Conservation (phyloP, 768 basidiomycete genomes). For the Tricholoma flavovirens region DNA sequence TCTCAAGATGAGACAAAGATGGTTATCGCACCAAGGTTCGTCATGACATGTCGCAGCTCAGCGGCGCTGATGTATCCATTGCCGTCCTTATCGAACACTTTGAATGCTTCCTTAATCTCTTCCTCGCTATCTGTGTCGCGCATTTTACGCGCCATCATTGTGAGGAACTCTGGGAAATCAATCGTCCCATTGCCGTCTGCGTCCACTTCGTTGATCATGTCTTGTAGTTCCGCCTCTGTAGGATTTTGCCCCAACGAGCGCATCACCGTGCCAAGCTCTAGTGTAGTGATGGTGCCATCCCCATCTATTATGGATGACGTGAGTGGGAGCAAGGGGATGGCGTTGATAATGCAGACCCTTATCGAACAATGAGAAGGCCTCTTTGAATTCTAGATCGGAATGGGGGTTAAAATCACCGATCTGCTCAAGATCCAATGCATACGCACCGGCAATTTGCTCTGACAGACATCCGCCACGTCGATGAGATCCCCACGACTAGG, state of each 20-base stretch:
- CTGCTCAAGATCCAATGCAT: background rate
- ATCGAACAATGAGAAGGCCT: slow-evolving; percentile 97
- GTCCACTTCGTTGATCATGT: slow-evolving; percentile 90
- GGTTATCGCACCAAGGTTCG: slow-evolving; percentile 61
- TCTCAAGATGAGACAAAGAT: background rate
- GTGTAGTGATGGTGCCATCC: slow-evolving; percentile 89
- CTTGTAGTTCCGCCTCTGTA: slow-evolving; percentile 85
- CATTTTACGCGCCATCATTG: slow-evolving; percentile 86
- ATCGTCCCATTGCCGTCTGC: slow-evolving; percentile 86
- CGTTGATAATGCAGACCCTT: slow-evolving; percentile 53
- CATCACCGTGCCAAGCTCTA: slow-evolving; percentile 91
- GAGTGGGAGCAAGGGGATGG: slow-evolving; percentile 5
- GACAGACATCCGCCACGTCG: slow-evolving; percentile 9
- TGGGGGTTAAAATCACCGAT: background rate
- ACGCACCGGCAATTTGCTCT: slow-evolving; percentile 90
- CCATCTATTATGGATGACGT: slow-evolving; percentile 50
- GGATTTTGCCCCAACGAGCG: slow-evolving; percentile 90
- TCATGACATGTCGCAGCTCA: slow-evolving; percentile 91
- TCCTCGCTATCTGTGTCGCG: slow-evolving; percentile 89
- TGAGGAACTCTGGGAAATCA: slow-evolving; percentile 79
- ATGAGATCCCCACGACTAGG: background rate
- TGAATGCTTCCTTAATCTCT: slow-evolving; percentile 95
- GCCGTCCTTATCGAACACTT: slow-evolving; percentile 94
- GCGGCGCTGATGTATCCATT: slow-evolving; percentile 85
- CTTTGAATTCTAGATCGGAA: slow-evolving; percentile 78